Percentiles rank a stretch among this genome's conserved stretches.
phyloP scores from a whole-genome alignment of 2,329 filamentous ascomycete genomes.

The Alternaria longipes region DNA sequence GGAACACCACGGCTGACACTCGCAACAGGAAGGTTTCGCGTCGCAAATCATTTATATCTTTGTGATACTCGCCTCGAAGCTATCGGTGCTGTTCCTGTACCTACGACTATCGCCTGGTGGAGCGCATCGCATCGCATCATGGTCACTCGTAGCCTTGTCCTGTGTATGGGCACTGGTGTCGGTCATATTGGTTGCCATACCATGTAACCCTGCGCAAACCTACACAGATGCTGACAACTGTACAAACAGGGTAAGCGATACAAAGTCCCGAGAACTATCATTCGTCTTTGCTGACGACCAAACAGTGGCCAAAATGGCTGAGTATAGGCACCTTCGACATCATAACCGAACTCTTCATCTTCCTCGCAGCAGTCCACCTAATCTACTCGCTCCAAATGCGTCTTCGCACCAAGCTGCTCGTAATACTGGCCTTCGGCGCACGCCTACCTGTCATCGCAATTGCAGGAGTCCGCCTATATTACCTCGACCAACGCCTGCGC shows the following conservation, averaged over 20 bases:
- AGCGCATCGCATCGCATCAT: slow-evolving; percentile 31
- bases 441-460: slow-evolving; percentile 41
- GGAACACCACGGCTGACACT: slow-evolving; percentile 22
- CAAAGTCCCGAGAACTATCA: no score
- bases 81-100: slow-evolving; percentile 40
- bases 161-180: slow-evolving; percentile 35
- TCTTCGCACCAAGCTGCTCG: slow-evolving; percentile 34
- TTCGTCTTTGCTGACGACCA: slow-evolving; percentile 6
- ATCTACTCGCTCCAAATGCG: slow-evolving; percentile 43
- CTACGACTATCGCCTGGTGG: slow-evolving; percentile 38
- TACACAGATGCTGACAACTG: slow-evolving; percentile 28
- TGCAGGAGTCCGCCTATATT: slow-evolving; percentile 38
- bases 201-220: slow-evolving; percentile 35
- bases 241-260: slow-evolving; percentile 31
- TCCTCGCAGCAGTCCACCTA: slow-evolving; percentile 37
- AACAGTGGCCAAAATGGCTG: slow-evolving; percentile 42
- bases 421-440: slow-evolving; percentile 42
- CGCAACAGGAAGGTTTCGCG: slow-evolving; percentile 38
- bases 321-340: slow-evolving; percentile 41
- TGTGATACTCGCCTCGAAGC: slow-evolving; percentile 41
- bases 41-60: slow-evolving; percentile 44
- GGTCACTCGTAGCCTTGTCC: slow-evolving; percentile 29
- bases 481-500: slow-evolving; percentile 30
- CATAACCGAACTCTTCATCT: slow-evolving; percentile 38
- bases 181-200: slow-evolving; percentile 36